Conservation (phyloP, 495 filamentous ascomycete species). For the Neurospora intermedia region DNA sequence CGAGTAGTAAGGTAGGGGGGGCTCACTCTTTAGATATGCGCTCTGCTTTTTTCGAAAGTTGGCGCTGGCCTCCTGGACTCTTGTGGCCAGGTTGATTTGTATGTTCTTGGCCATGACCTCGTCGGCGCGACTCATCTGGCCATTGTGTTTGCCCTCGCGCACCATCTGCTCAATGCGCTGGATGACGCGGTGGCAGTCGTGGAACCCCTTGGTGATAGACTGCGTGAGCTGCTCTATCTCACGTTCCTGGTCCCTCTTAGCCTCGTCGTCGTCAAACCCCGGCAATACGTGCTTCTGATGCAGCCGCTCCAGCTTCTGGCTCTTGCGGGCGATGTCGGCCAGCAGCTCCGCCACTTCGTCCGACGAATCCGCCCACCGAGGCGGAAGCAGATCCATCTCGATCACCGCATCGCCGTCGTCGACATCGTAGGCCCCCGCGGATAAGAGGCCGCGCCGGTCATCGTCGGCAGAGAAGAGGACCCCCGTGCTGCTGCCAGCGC, state of each 20-base stretch:
- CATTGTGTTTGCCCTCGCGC: constrained; percentile 54
- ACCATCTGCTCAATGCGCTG: constrained; percentile 80
- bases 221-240: constrained; percentile 87
- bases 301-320: constrained; percentile 73
- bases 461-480: constrained; percentile 35
- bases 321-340: constrained; percentile 70
- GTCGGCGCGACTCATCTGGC: constrained; percentile 64
- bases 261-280: constrained; percentile 90
- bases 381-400: constrained; percentile 94
- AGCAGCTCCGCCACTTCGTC: constrained; percentile 84
- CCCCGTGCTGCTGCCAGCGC: constrained; percentile 26
- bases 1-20: not conserved
- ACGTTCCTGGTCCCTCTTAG: constrained; percentile 69
- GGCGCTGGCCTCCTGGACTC: constrained; percentile 89
- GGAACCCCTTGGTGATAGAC: constrained; percentile 78
- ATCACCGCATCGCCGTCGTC: constrained; percentile 89
- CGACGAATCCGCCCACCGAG: constrained; percentile 89
- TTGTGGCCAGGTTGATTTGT: constrained; percentile 73
- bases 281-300: constrained; percentile 96
- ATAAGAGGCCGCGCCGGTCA: constrained; percentile 82
- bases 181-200: constrained; percentile 80
- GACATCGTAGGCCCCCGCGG: constrained; percentile 62
- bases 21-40: constrained; percentile 83
- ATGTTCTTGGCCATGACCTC: constrained; percentile 96
- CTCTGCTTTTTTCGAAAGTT: constrained; percentile 93